These are phyloP conservation scores for Benincasa hispida DNA, from an alignment of 306 rosid genomes.

Conservation along the genomic window DNA sequence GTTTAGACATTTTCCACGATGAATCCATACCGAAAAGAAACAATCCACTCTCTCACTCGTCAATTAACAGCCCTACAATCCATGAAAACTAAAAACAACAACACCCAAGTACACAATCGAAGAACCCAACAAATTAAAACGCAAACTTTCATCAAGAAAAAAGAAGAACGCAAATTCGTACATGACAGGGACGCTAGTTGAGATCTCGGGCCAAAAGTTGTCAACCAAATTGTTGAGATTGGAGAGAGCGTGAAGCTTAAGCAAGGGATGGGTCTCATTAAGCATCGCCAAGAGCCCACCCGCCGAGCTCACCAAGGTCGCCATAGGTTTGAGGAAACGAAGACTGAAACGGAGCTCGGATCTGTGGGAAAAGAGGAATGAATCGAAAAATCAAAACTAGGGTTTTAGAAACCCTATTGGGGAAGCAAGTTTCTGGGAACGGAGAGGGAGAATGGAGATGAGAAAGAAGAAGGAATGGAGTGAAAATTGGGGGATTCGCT, in stretches of 20 bases:
- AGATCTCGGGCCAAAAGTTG: constrained; percentile 97
- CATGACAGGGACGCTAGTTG: constrained; percentile 90
- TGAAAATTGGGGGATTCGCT: constrained; percentile 5
- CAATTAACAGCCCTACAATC: background rate
- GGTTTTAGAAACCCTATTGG: constrained; percentile 2
- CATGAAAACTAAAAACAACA: constrained; percentile 1
- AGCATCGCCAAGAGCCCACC: constrained; percentile 97
- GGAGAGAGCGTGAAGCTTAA: constrained; percentile 82
- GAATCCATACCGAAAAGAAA: background rate
- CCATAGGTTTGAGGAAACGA: constrained; percentile 22
- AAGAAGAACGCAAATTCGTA: constrained; percentile 16
- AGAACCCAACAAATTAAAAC: background rate
- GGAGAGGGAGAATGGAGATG: background rate
- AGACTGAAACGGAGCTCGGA: background rate
- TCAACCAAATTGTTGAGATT: constrained; percentile 87
- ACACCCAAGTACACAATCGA: background rate
- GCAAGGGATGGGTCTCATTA: constrained; percentile 62
- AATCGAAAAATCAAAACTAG: background rate
- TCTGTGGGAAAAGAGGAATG: background rate
- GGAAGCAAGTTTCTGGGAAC: background rate
- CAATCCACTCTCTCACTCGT: background rate
- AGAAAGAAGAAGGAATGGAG: background rate
- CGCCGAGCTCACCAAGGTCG: constrained; percentile 76
- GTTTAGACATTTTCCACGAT: background rate
- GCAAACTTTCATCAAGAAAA: background rate